Evolutionary conservation across 2,329 filamentous ascomycete species (phyloP), one percentile per base, ranked within the genome.

Genomic region (Talaromyces sp.): DNA sequence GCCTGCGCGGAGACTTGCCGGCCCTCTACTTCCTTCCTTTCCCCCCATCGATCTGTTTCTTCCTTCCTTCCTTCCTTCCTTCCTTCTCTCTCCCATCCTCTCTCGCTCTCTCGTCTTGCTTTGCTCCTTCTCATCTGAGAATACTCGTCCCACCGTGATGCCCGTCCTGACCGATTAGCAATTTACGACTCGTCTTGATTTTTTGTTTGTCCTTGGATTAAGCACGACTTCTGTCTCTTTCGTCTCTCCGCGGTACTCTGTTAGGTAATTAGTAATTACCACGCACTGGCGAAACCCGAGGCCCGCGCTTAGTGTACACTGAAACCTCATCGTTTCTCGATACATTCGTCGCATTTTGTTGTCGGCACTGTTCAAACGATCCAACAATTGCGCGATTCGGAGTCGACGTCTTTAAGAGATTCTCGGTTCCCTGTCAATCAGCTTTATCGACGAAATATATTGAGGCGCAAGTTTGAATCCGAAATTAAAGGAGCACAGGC

Each of bases 241-340:
- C 49, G 3, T 19, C 29, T 34, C n/a, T 36, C n/a, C 11, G 51
- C 53, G 11, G 22, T 36, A 19, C 51, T 19, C 8, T 19, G 25
- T 34, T 31, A 38, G 53, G 10, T 56, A 56, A 56, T 56, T 36
- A 56, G 10, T 56, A 56, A 56, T 56, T 36, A 56, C 53, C 53
- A 56, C 53, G 53, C 53, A 56, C 29, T 56, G 31, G 53, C 51
- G 53, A 56, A 36, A 36, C 10, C 29, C 51, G 51, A 54, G 29
- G 31, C 53, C 11, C 31, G 53, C 31, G 31, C 27, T 63, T 65
- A 64, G 25, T 60, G 27, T 60, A 31, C 27, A 22, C 43, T 45
- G 58, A n/a, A 34, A 29, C 58, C 29, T n/a, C 58, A 60, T 29
- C 58, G 29, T 29, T 29, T 45, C 38, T 60, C 19, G 34, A 49